These are phyloP conservation scores for Leccinum subrobustum DNA, from an alignment of 1,284 basidiomycete genomes.

Conservation along the genomic window DNA sequence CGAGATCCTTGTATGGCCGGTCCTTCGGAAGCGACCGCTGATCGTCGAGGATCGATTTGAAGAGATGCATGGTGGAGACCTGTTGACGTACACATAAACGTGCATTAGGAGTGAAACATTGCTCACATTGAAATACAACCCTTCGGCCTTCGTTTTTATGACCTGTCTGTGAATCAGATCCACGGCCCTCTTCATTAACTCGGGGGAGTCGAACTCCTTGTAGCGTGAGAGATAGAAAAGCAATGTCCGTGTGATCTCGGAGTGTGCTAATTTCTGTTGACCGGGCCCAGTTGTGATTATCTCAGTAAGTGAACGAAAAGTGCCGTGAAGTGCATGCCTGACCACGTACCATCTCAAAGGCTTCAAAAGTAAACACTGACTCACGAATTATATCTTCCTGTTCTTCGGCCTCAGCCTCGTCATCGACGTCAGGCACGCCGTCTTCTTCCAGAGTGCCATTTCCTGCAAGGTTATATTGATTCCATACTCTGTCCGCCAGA, in stretches of 20 bases:
- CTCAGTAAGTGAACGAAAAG: slow-evolving; percentile 12
- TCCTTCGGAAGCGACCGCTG: slow-evolving; percentile 74
- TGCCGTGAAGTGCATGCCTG: slow-evolving; percentile 18
- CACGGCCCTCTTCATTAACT: slow-evolving; percentile 85
- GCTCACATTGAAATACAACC: slow-evolving; percentile 86
- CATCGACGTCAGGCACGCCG: slow-evolving; percentile 65
- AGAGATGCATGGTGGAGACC: slow-evolving; percentile 84
- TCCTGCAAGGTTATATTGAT: slow-evolving; percentile 24
- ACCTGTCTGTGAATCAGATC: slow-evolving; percentile 86
- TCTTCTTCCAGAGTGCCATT: slow-evolving; percentile 51
- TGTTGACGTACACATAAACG: slow-evolving; percentile 38
- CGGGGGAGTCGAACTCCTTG: slow-evolving; percentile 74
- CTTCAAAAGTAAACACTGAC: slow-evolving; percentile 86
- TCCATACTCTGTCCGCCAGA: slow-evolving; percentile 13
- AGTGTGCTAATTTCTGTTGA: slow-evolving; percentile 76
- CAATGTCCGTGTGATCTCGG: slow-evolving; percentile 81
- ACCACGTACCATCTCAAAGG: slow-evolving; percentile 76
- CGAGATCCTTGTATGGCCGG: slow-evolving; percentile 79
- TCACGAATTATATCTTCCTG: slow-evolving; percentile 71
- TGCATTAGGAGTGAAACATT: background rate
- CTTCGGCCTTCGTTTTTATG: slow-evolving; percentile 86
- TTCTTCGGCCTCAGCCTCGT: slow-evolving; percentile 56
- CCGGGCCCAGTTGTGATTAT: slow-evolving; percentile 19
- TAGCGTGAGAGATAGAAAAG: slow-evolving; percentile 80
- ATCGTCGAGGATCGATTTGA: slow-evolving; percentile 79